Conservation (phyloP, 1,139 yeast species). For the Candida smagusa region DNA sequence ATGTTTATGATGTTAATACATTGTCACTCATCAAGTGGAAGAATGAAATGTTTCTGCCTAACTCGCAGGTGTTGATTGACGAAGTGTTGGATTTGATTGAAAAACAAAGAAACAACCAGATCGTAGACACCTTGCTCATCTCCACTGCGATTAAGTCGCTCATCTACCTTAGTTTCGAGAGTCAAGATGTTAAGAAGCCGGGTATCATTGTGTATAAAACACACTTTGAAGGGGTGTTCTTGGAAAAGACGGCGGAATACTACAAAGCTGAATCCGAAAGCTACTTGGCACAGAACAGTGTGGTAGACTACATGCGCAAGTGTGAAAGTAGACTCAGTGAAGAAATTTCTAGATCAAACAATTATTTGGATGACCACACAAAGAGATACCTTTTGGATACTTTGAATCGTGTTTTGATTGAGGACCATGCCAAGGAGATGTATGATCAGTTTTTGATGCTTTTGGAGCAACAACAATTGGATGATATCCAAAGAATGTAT, state of each 20-base stretch:
- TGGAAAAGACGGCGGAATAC: conserved; percentile 70
- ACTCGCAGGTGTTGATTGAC: conserved; percentile 55
- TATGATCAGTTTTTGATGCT: conserved; percentile 73
- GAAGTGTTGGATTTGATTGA: conserved; percentile 78
- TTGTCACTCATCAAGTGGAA: conserved; percentile 88
- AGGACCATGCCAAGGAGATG: conserved; percentile 73
- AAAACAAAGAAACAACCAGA: conserved; percentile 75
- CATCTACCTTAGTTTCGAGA: conserved; percentile 73
- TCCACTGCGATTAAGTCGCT: conserved; percentile 80
- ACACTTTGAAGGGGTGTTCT: conserved; percentile 73
- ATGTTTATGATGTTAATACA: conserved; percentile 87
- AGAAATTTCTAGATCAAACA: conserved; percentile 74
- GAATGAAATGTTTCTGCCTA: conserved; percentile 69
- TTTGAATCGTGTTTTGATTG: conserved; percentile 72
- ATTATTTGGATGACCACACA: conserved; percentile 84
- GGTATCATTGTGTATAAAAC: conserved; percentile 79
- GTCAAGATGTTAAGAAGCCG: conserved; percentile 79
- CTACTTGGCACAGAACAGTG: conserved; percentile 70
- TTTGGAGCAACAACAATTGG: conserved; percentile 72
- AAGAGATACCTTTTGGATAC: conserved; percentile 72
- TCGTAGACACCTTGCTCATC: conserved; percentile 64
- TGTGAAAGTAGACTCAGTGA: conserved; percentile 81
- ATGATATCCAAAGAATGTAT: conserved; percentile 79
- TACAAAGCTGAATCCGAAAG: conserved; percentile 67
- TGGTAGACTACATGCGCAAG: conserved; percentile 85